Percentiles rank a stretch among this genome's conserved stretches.
phyloP scores from a whole-genome alignment of 805 yeast genomes.

The Wickerhamomyces subpelliculosus region DNA sequence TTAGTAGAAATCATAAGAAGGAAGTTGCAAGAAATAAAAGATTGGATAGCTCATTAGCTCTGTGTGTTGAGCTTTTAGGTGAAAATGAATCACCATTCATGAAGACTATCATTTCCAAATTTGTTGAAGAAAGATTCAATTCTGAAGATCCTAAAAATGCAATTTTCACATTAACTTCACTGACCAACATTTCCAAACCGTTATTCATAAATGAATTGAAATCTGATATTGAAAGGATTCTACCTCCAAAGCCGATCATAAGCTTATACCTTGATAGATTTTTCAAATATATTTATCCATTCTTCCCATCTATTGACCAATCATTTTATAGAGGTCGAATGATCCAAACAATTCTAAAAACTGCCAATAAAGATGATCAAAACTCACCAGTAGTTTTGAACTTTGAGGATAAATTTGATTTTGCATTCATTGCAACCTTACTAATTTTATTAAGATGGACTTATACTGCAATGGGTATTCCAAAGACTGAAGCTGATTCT shows the following conservation, averaged over 20 bases:
- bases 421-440: slow-evolving; percentile 32
- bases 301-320: slow-evolving; percentile 40
- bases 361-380: slow-evolving; percentile 18
- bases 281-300: slow-evolving; percentile 38
- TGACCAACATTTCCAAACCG: slow-evolving; percentile 2
- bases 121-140: background rate
- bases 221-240: slow-evolving; percentile 24
- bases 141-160: slow-evolving; percentile 2
- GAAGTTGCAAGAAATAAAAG: background rate
- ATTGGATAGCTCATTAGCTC: background rate
- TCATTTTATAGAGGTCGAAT: slow-evolving; percentile 25
- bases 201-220: slow-evolving; percentile 25
- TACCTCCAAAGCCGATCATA: slow-evolving; percentile 33
- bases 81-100: background rate
- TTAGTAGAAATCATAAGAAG: background rate
- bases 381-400: slow-evolving; percentile 22
- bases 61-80: background rate
- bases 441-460: slow-evolving; percentile 35
- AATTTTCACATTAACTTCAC: background rate
- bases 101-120: background rate
- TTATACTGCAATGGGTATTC: slow-evolving; percentile 31
- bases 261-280: slow-evolving; percentile 37
- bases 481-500: slow-evolving; percentile 3
- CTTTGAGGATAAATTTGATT: slow-evolving; percentile 33
- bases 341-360: slow-evolving; percentile 27